A percentile compares a stretch with the other conserved stretches of the same genome.
These are phyloP conservation scores for Volutella citrinella DNA, from an alignment of 2,329 filamentous ascomycete genomes.

Conservation along the genomic window DNA sequence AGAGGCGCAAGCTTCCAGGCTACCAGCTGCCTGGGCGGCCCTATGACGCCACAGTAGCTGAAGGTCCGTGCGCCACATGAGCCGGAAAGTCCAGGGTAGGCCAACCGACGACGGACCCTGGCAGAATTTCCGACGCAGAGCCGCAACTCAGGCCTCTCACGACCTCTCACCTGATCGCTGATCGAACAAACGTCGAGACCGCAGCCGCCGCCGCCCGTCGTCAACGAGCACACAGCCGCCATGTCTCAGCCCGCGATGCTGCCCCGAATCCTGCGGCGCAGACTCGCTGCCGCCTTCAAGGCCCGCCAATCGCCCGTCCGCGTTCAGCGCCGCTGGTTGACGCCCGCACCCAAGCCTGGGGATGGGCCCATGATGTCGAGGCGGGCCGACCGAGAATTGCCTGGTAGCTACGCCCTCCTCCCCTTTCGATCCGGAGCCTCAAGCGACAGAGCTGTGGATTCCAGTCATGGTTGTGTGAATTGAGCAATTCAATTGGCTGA, in stretches of 20 bases:
- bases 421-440: too few species aligned
- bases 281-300: conserved; percentile 22
- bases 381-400: conserved; percentile 63
- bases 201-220: too few species aligned
- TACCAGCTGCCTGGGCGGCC: conserved; percentile 16
- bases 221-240: too few species aligned
- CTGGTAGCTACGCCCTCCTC: too few species aligned
- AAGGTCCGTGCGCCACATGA: too few species aligned
- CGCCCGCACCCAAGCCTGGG: conserved; percentile 55
- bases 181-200: too few species aligned
- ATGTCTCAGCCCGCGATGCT: conserved; percentile 24
- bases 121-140: conserved; percentile 29
- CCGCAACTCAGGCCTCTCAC: too few species aligned
- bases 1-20: conserved; percentile 8
- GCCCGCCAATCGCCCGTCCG: conserved; percentile 12
- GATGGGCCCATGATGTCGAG: conserved; percentile 65
- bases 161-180: conserved; percentile 23
- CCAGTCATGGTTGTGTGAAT: too few species aligned
- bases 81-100: conserved; percentile 4
- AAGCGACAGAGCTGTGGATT: too few species aligned
- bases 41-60: conserved; percentile 25
- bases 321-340: conserved; percentile 45
- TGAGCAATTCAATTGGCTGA: too few species aligned
- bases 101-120: conserved; percentile 16
- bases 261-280: conserved; percentile 23